Evolutionary conservation across 768 basidiomycete genomes (phyloP).

Genomic region (Postia placenta): DNA sequence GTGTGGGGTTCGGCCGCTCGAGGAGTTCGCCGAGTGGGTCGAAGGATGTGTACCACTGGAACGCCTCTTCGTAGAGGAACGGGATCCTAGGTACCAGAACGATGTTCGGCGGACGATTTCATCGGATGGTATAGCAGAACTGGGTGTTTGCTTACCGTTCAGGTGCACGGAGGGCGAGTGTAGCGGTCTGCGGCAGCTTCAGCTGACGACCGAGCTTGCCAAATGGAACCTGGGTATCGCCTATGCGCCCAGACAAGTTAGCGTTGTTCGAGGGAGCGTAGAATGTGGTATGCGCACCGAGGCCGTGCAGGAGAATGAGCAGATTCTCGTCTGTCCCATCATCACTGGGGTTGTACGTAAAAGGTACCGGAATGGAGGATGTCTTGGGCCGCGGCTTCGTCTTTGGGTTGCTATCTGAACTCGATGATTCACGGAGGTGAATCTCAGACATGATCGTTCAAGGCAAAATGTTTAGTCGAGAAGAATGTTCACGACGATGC

Average conservation of each 20-base stretch:
- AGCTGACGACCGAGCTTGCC: slow-evolving; percentile 63
- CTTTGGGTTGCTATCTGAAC: slow-evolving; percentile 7
- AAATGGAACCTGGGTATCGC: slow-evolving; percentile 79
- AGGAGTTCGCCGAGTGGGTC: slow-evolving; percentile 72
- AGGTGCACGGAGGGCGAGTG: slow-evolving; percentile 75
- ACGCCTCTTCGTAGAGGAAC: slow-evolving; percentile 72
- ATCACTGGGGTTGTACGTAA: slow-evolving; percentile 64
- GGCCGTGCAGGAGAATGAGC: slow-evolving; percentile 77
- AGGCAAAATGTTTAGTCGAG: too few relatives aligned
- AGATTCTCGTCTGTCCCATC: slow-evolving; percentile 87
- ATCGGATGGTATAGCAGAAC: too few relatives aligned
- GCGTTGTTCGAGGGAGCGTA: neutral
- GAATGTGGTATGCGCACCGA: slow-evolving; percentile 46
- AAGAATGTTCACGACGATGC: too few relatives aligned
- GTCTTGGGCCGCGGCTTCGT: slow-evolving; percentile 45
- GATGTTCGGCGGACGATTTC: too few relatives aligned
- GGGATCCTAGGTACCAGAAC: slow-evolving; percentile 77
- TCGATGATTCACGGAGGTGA: slow-evolving; percentile 9
- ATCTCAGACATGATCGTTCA: slow-evolving; percentile 2
- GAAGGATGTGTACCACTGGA: slow-evolving; percentile 85
- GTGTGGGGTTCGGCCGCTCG: slow-evolving; percentile 64
- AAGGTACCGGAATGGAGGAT: slow-evolving; percentile 45
- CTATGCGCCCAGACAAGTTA: slow-evolving; percentile 31
- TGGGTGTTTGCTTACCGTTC: slow-evolving; percentile 47
- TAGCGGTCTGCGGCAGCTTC: slow-evolving; percentile 86